Evolutionary conservation across 2,329 filamentous ascomycete genomes (phyloP).

Genomic region (Cryphonectria carpinicola): DNA sequence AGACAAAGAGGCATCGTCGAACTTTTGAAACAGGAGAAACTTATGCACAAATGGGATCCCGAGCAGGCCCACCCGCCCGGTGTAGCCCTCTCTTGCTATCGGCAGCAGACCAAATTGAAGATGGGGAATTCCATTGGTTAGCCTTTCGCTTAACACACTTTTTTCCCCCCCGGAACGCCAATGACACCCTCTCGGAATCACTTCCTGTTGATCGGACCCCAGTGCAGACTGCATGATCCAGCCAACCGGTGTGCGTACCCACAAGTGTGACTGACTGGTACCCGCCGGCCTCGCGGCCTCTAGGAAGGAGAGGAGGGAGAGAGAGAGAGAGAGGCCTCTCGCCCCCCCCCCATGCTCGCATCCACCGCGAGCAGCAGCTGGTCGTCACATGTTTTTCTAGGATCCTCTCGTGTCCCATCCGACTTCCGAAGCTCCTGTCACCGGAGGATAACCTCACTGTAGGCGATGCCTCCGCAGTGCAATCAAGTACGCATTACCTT

Average conservation of each 20-base stretch:
- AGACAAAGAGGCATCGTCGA: neutral
- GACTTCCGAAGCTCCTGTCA: constrained; percentile 9
- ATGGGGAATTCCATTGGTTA: constrained; percentile 12
- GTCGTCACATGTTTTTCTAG: constrained; percentile 15
- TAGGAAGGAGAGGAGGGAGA: neutral
- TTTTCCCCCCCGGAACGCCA: constrained; percentile 13
- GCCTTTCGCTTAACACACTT: constrained; percentile 17
- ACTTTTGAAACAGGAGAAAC: constrained; percentile 23
- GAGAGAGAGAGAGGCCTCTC: neutral
- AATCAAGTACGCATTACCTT: neutral
- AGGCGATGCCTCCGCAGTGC: neutral
- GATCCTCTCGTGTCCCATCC: constrained; percentile 1
- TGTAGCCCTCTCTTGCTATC: neutral
- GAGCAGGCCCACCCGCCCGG: constrained; percentile 6
- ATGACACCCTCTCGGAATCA: constrained; percentile 23
- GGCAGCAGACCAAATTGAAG: constrained; percentile 13
- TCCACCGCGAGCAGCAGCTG: neutral
- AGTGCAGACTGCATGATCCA: constrained; percentile 13
- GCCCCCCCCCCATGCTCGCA: neutral
- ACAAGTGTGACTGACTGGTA: constrained; percentile 14
- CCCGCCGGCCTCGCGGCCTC: neutral
- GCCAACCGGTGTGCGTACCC: constrained; percentile 21
- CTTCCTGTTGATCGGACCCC: constrained; percentile 21
- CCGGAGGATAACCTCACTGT: neutral
- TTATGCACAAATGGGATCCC: constrained; percentile 13